Conservation (phyloP, 306 rosid genomes). For the Quercus alba region DNA sequence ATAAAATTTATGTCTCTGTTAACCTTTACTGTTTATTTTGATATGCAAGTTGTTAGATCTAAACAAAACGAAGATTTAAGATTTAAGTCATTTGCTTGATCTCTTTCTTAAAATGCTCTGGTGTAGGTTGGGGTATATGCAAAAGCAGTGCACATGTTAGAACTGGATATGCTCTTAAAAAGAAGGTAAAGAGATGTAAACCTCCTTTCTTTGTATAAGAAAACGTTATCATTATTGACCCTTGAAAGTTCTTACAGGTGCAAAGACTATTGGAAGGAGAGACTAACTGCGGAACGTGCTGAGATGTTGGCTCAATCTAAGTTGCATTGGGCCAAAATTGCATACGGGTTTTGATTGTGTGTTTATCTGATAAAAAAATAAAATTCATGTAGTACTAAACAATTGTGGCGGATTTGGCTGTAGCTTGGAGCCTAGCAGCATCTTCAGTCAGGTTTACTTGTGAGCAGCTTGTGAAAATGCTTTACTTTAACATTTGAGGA, state of each 20-base stretch:
- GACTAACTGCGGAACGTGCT: constrained; percentile 49
- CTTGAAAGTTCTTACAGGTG: constrained; percentile 45
- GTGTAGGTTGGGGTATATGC: constrained; percentile 65
- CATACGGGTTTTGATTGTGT: constrained; percentile 35
- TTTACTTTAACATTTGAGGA: not conserved
- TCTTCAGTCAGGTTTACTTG: not conserved
- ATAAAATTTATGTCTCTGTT: not conserved
- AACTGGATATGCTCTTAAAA: constrained; percentile 70
- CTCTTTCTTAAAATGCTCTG: not conserved
- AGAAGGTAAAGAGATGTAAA: constrained; percentile 47
- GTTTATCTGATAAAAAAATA: constrained; percentile 6
- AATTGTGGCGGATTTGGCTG: not conserved
- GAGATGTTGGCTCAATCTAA: constrained; percentile 56
- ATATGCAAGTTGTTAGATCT: not conserved
- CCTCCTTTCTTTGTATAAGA: constrained; percentile 7
- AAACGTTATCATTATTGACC: constrained; percentile 7
- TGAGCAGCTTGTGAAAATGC: not conserved
- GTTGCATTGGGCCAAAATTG: constrained; percentile 59
- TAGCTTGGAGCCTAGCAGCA: too few species aligned
- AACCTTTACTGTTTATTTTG: not conserved
- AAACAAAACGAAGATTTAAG: not conserved
- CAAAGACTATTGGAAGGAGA: constrained; percentile 69
- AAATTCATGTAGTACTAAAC: not conserved
- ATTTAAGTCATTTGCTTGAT: not conserved
- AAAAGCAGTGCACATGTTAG: constrained; percentile 68